Evolutionary conservation across 1,284 basidiomycete species (phyloP).

Genomic region (Microbotryum lychnidis-dioicae): DNA sequence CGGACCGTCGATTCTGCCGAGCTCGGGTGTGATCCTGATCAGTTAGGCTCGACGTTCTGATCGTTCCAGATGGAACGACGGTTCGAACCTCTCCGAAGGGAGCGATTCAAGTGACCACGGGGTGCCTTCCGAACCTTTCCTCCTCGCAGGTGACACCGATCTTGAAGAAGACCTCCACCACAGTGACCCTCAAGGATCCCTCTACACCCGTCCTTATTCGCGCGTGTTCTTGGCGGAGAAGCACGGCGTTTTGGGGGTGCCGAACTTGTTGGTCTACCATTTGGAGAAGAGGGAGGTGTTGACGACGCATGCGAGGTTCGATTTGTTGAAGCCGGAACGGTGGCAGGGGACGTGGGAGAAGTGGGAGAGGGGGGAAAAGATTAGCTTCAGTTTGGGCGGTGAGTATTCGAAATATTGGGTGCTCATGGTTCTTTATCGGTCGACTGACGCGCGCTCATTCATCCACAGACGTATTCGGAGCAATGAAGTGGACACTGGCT

Average conservation of each 20-base stretch:
- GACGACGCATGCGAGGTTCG: conserved; percentile 33
- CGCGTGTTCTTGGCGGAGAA: conserved; percentile 41
- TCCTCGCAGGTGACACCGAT: conserved; percentile 41
- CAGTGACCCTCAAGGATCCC: conserved; percentile 34
- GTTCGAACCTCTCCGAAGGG: conserved; percentile 30
- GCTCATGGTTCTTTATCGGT: neutral
- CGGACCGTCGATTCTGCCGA: no score
- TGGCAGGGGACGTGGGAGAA: conserved; percentile 34
- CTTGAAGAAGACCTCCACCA: conserved; percentile 37
- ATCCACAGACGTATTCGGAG: conserved; percentile 12
- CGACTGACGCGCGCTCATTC: neutral
- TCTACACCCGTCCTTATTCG: conserved; percentile 41
- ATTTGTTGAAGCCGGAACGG: conserved; percentile 13
- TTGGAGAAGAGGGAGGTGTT: conserved; percentile 34
- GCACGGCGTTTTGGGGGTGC: conserved; percentile 39
- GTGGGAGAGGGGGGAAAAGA: conserved; percentile 37
- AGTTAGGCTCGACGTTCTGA: no score
- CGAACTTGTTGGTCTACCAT: conserved; percentile 39
- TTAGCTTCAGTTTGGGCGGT: conserved; percentile 32
- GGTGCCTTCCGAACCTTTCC: conserved; percentile 37
- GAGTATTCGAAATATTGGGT: neutral
- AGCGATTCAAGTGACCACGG: neutral
- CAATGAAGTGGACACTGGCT: conserved; percentile 17
- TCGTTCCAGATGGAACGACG: conserved; percentile 39
- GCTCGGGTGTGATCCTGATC: no score